Percentiles rank a stretch among this genome's conserved stretches.
Evolutionary conservation across 345 rosid genomes (phyloP).

Genomic region (Orychophragmus violaceus): DNA sequence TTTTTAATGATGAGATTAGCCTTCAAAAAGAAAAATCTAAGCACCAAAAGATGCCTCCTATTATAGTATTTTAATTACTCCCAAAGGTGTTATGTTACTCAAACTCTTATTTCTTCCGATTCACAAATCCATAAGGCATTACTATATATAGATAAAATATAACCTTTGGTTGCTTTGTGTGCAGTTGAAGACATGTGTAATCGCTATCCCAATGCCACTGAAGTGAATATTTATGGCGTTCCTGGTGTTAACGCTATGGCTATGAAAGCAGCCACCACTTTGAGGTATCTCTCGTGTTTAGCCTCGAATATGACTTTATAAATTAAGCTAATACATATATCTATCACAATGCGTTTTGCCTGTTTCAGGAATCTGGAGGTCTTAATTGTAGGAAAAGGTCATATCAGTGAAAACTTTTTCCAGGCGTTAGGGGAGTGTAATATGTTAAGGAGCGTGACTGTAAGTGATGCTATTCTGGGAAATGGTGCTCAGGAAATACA

Average conservation of each 20-base stretch:
- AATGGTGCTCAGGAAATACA: slow-evolving; percentile 78
- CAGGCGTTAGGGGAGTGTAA: slow-evolving; percentile 70
- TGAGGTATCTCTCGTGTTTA: slow-evolving; percentile 44
- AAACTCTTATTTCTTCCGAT: neutral
- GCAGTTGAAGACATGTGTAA: slow-evolving; percentile 87
- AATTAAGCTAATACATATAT: neutral
- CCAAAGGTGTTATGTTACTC: neutral
- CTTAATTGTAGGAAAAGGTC: slow-evolving; percentile 72
- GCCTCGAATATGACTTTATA: neutral
- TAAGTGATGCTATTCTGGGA: slow-evolving; percentile 69
- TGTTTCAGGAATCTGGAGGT: slow-evolving; percentile 68
- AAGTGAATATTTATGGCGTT: slow-evolving; percentile 69
- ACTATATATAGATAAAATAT: neutral
- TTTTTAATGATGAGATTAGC: neutral
- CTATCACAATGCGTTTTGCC: slow-evolving; percentile 1
- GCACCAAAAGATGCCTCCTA: neutral
- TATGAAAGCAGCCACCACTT: slow-evolving; percentile 61
- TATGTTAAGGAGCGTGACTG: slow-evolving; percentile 63
- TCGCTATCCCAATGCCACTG: slow-evolving; percentile 83
- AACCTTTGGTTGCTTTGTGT: slow-evolving; percentile 4
- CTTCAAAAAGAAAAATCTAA: neutral
- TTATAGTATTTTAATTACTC: neutral
- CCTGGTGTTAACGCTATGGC: slow-evolving; percentile 56
- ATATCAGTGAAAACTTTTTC: slow-evolving; percentile 66
- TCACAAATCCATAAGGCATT: neutral